A percentile compares a stretch with the other conserved stretches of the same genome.
These are phyloP conservation scores for Lichtheimia ramosa DNA, from an alignment of 371 early-diverging fungal species.

Conservation along the genomic window DNA sequence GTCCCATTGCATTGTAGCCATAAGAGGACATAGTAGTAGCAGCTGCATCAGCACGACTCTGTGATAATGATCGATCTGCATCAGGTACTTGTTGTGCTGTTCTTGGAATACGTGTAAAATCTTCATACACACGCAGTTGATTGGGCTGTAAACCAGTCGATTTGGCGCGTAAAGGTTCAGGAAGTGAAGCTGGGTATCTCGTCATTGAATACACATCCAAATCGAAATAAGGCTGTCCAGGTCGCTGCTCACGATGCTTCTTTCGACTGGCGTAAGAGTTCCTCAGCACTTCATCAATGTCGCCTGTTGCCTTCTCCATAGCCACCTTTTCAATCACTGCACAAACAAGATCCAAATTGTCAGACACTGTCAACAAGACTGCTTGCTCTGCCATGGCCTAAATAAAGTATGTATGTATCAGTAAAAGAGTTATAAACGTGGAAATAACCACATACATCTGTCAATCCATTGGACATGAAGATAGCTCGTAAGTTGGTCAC, in stretches of 20 bases:
- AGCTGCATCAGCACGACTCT: background rate
- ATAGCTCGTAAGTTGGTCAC: constrained; percentile 72
- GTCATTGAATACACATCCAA: constrained; percentile 68
- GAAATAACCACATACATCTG: constrained; percentile 56
- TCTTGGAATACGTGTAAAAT: constrained; percentile 54
- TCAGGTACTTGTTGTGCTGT: background rate
- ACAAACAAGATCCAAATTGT: constrained; percentile 91
- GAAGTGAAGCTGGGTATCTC: constrained; percentile 80
- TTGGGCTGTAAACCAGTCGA: constrained; percentile 75
- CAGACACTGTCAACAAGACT: constrained; percentile 75
- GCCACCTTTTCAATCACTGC: constrained; percentile 92
- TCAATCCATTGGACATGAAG: constrained; percentile 80
- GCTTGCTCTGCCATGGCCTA: constrained; percentile 77
- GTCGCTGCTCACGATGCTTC: constrained; percentile 85
- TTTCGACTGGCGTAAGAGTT: constrained; percentile 70
- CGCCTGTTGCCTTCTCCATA: constrained; percentile 84
- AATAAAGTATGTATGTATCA: background rate
- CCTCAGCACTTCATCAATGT: constrained; percentile 81
- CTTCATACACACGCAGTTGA: constrained; percentile 84
- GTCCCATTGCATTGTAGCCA: background rate
- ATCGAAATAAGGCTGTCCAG: constrained; percentile 89
- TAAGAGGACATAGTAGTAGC: background rate
- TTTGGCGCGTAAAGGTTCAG: constrained; percentile 82
- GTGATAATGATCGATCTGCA: background rate
- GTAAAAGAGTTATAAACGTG: background rate